These are phyloP conservation scores for Lipomyces chichibuensis DNA, from an alignment of 805 yeast species.

Conservation along the genomic window DNA sequence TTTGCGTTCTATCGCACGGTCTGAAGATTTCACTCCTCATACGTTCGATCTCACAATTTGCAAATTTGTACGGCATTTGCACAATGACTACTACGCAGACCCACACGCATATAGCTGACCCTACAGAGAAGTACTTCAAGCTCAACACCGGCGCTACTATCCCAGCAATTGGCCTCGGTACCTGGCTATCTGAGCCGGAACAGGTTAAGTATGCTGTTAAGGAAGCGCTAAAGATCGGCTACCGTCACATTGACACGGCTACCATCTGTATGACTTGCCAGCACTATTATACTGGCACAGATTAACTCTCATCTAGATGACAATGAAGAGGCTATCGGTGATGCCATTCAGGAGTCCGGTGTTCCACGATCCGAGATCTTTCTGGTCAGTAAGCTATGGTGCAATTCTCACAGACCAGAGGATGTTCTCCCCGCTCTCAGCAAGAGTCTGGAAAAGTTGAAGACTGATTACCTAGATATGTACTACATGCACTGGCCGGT, in stretches of 20 bases:
- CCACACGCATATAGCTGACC: neutral
- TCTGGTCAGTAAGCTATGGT: constrained; percentile 38
- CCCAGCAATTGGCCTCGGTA: constrained; percentile 74
- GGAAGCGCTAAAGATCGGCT: constrained; percentile 58
- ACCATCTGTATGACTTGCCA: constrained; percentile 39
- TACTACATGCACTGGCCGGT: constrained; percentile 84
- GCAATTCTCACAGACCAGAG: constrained; percentile 42
- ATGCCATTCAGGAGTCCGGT: constrained; percentile 17
- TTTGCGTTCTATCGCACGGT: neutral
- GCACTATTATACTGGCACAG: neutral
- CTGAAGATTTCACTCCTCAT: neutral
- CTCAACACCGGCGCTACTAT: constrained; percentile 65
- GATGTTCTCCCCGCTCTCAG: constrained; percentile 58
- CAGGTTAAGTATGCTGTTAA: constrained; percentile 59
- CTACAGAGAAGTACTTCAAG: constrained; percentile 1
- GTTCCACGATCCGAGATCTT: constrained; percentile 15
- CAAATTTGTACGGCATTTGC: neutral
- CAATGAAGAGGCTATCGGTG: constrained; percentile 55
- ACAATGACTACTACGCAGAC: neutral
- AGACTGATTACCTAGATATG: constrained; percentile 75
- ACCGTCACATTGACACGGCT: constrained; percentile 80
- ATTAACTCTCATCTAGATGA: constrained; percentile 45
- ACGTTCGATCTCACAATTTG: neutral
- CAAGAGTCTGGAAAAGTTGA: constrained; percentile 61
- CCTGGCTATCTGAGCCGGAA: constrained; percentile 63